Evolutionary conservation across 2,329 filamentous ascomycete genomes (phyloP), one percentile per base, ranked within the genome.

Genomic region (Fusarium pseudocircinatum): DNA sequence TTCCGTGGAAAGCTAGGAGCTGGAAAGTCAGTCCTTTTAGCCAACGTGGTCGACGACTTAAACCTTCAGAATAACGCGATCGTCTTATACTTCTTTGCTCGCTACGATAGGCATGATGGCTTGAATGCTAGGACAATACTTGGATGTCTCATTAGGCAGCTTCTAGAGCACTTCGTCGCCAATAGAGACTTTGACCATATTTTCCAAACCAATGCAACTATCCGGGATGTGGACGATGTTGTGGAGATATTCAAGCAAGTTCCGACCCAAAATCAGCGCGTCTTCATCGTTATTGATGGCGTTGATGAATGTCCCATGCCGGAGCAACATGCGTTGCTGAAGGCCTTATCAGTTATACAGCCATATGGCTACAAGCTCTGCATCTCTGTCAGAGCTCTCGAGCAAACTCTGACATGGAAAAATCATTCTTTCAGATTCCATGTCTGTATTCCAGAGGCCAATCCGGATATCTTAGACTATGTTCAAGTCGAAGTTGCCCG

Each of bases 1-100:
- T 81, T 75, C 36, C 78, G 59, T 15, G 84, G 84, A 9, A 85
- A 83, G 49, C 75, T 86, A 2, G 84, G 85, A 4, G 82, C 81
- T 0, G 84, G 85, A 0, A 86, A 86, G 63, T 85, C 85, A 1
- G 83, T 86, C 2, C 56, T 83, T 13, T 52, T 86, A 8, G 84
- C 85, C 4, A 86, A 85, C 57, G 79, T 86, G 1, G 78, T 86
- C 1, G 80, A 83, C 53, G 80, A 84, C 46, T 49, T 84, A 4
- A 77, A 79, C 43, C 69, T 82, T 0, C 15, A 72, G 4, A 11
- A 12, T 0, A 9, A 46, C 1, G 6, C 24, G 1, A 24, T 24
- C 1, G 50, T 49, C 4, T 8, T 36, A 1, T 82, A 81, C 53
- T 83, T 83, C 63, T 83, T 84, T 52, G 81, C 78, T 24, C 73